These are phyloP conservation scores for Saccharomycodes ludwigii DNA, from an alignment of 805 yeast species.

Conservation along the genomic window DNA sequence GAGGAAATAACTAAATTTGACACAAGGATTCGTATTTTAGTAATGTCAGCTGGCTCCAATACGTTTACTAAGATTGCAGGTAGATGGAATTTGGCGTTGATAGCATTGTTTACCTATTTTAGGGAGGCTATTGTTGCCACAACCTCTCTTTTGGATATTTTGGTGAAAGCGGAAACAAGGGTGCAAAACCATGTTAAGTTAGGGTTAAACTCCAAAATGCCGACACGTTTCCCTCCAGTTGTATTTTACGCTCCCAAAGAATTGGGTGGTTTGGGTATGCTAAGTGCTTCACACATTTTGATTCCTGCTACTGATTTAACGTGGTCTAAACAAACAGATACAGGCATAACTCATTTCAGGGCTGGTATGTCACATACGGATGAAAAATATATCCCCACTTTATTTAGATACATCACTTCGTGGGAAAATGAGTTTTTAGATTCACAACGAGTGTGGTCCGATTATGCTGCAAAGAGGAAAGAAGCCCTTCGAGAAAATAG, in stretches of 20 bases:
- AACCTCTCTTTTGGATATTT: slow-evolving; percentile 57
- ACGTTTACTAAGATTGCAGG: slow-evolving; percentile 90
- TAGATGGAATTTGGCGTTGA: slow-evolving; percentile 89
- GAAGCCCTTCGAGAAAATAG: slow-evolving; percentile 81
- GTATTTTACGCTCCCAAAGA: slow-evolving; percentile 97
- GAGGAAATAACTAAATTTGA: slow-evolving; percentile 72
- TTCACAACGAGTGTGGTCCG: slow-evolving; percentile 96
- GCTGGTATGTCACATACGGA: slow-evolving; percentile 84
- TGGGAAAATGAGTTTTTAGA: slow-evolving; percentile 97
- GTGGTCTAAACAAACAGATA: slow-evolving; percentile 88
- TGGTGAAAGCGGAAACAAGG: slow-evolving; percentile 86
- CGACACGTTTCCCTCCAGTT: slow-evolving; percentile 96
- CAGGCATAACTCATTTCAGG: slow-evolving; percentile 88
- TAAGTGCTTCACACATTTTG: slow-evolving; percentile 89
- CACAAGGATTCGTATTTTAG: slow-evolving; percentile 73
- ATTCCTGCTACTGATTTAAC: slow-evolving; percentile 87
- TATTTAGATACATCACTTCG: slow-evolving; percentile 81
- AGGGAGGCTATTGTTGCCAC: slow-evolving; percentile 90
- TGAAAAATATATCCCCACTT: slow-evolving; percentile 76
- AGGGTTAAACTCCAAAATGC: slow-evolving; percentile 97
- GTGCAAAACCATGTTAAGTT: slow-evolving; percentile 89
- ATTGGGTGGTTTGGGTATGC: slow-evolving; percentile 94
- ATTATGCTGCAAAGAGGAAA: slow-evolving; percentile 78
- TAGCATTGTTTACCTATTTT: slow-evolving; percentile 77
- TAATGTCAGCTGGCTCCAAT: slow-evolving; percentile 92